A percentile compares a stretch with the other conserved stretches of the same genome.
phyloP scores from a whole-genome alignment of 352 stramenopile genomes.

The Pythium apleroticum region DNA sequence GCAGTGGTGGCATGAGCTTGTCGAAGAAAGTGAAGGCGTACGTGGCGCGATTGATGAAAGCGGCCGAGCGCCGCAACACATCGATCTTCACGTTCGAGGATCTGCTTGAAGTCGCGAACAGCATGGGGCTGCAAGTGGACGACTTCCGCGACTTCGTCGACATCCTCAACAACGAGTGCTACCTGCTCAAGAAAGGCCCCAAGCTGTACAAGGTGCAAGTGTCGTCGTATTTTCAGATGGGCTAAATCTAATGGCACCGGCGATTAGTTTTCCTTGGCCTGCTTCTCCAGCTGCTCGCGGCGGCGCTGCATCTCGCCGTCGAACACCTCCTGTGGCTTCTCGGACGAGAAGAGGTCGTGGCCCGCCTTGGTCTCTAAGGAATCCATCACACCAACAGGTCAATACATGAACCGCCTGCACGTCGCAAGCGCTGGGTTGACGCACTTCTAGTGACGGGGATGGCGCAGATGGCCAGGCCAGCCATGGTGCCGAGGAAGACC shows the following conservation, averaged over 20 bases:
- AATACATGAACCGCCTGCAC: neutral
- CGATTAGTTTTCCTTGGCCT: conserved; percentile 33
- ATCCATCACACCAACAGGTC: neutral
- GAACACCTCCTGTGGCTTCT: conserved; percentile 79
- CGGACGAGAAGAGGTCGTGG: conserved; percentile 84
- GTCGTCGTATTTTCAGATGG: conserved; percentile 33
- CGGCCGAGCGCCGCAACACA: conserved; percentile 34
- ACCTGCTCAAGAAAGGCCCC: conserved; percentile 62
- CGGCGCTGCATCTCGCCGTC: conserved; percentile 67
- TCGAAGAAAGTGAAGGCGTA: conserved; percentile 57
- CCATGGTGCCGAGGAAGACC: conserved; percentile 63
- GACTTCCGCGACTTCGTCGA: conserved; percentile 62
- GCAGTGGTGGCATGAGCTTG: conserved; percentile 39
- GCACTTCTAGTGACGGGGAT: conserved; percentile 67
- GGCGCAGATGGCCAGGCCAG: conserved; percentile 71
- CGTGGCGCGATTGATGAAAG: conserved; percentile 45
- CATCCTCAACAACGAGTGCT: conserved; percentile 59
- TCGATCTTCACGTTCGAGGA: conserved; percentile 55
- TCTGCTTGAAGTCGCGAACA: conserved; percentile 44
- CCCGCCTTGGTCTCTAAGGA: conserved; percentile 69
- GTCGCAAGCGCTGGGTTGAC: conserved; percentile 6
- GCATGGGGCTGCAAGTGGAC: conserved; percentile 47
- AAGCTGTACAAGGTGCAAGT: conserved; percentile 57
- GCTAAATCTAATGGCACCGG: conserved; percentile 1
- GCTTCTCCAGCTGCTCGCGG: conserved; percentile 62